Evolutionary conservation across 2,329 filamentous ascomycete genomes (phyloP), one percentile per base, ranked within the genome.

Genomic region (Septoria linicola): DNA sequence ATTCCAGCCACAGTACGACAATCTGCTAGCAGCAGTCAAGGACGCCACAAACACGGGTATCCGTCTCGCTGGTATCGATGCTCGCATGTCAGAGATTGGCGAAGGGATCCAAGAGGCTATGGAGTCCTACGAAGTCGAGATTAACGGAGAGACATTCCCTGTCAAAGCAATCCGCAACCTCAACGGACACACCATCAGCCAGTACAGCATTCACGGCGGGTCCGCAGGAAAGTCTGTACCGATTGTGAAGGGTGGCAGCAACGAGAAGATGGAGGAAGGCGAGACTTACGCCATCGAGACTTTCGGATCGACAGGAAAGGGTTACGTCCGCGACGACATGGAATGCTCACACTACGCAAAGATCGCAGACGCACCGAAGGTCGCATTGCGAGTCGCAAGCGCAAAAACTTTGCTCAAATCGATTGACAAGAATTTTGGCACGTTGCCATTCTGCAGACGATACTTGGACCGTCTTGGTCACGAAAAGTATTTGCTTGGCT

Each of bases 1-100:
- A 0, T 91, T 88, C 65, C 84, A 91, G 63, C 81, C 80, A 19
- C 80, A 79, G 58, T 91, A 89, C 69, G 85, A 91, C 68, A 85
- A 85, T 64, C 76, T 92, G 21, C 79, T 92, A 30, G 76, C 80
- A 37, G 84, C 87, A 3, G 87, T 90, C 52, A 83, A 82, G 70
- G 87, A 82, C 51, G 86, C 88, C 11, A 91, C 87, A 51, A 88
- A 90, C 70, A 74, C 75, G 41, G 77, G 70, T 47, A 65, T 80
- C 53, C 56, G 76, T 70, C 68, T 73, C 58, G 75, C 79, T n/a
- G 80, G 79, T 4, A 72, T 80, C 43, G 79, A 82, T 62, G 77
- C 74, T 4, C 70, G 79, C 11, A 74, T 82, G 46, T 70, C 71
- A 53, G 76, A 82, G 51, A 76, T 83, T 55, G 75, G 80, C 48